phyloP scores from a whole-genome alignment of 306 rosid species.

The Fagus sylvatica region DNA sequence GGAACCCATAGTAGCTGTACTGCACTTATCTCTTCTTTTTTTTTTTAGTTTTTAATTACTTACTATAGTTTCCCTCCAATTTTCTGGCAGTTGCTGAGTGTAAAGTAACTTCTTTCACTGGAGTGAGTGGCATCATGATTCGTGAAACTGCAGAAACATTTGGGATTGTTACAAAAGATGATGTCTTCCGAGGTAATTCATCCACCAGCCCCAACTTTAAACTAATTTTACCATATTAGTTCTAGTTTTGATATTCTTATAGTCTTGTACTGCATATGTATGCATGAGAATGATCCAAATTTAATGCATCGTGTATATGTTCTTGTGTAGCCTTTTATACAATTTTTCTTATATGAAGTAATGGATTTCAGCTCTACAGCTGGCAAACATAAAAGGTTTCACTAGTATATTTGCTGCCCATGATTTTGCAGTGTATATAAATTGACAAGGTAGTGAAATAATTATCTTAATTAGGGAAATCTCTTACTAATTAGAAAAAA shows the following conservation, averaged over 20 bases:
- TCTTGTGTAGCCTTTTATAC: neutral
- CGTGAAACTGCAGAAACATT: conserved; percentile 84
- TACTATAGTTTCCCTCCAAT: conserved; percentile 13
- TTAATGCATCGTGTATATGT: neutral
- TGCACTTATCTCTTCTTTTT: neutral
- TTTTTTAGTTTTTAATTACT: neutral
- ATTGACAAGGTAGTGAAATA: neutral
- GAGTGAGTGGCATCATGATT: conserved; percentile 74
- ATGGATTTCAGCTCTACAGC: neutral
- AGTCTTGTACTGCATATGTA: neutral
- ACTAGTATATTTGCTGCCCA: neutral
- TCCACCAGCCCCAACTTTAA: conserved; percentile 13
- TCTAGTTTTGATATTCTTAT: conserved; percentile 6
- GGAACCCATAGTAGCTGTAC: neutral
- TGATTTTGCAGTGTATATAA: neutral
- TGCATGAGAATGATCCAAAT: neutral
- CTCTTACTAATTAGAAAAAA: neutral
- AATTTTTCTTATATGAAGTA: neutral
- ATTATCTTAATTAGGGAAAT: neutral
- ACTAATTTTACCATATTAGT: conserved; percentile 2
- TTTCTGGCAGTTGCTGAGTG: conserved; percentile 70
- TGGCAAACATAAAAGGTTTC: neutral
- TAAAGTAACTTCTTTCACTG: conserved; percentile 52
- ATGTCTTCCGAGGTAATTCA: conserved; percentile 62
- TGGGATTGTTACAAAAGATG: conserved; percentile 67